phyloP scores from a whole-genome alignment of 352 stramenopile genomes.

The Globisporangium lucens region DNA sequence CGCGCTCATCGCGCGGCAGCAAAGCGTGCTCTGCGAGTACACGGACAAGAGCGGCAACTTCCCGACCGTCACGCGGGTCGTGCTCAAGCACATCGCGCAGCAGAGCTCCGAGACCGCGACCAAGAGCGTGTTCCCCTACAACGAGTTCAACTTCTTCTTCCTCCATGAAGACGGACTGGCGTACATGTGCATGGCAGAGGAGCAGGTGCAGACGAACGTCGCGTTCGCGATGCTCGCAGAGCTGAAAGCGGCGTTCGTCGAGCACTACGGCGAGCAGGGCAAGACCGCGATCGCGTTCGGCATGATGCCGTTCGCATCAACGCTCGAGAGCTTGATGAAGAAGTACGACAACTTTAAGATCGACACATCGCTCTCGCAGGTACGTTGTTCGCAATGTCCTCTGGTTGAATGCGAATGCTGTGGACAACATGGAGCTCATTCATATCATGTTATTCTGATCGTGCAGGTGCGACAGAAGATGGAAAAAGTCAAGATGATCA shows the following conservation, averaged over 20 bases:
- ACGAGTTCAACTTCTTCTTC: conserved; percentile 84
- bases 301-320: conserved; percentile 59
- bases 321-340: conserved; percentile 67
- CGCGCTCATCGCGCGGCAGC: conserved; percentile 59
- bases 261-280: conserved; percentile 57
- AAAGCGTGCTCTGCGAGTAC: conserved; percentile 79
- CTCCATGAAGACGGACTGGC: conserved; percentile 65
- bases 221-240: conserved; percentile 74
- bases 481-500: conserved; percentile 97
- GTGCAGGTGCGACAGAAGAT: conserved; percentile 92
- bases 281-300: conserved; percentile 70
- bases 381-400: conserved; percentile 5
- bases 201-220: conserved; percentile 69
- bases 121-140: conserved; percentile 74
- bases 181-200: conserved; percentile 84
- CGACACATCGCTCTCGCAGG: conserved; percentile 71
- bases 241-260: conserved; percentile 58
- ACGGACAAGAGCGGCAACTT: conserved; percentile 78
- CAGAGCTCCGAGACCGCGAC: conserved; percentile 29
- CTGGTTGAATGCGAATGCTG: neutral
- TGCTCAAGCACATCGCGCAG: conserved; percentile 69
- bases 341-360: conserved; percentile 85
- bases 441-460: neutral
- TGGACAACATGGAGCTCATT: neutral
- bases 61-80: conserved; percentile 62